Evolutionary conservation across 495 filamentous ascomycete genomes (phyloP), one percentile per base, ranked within the genome.

Genomic region (Penicillium malachiteum): DNA sequence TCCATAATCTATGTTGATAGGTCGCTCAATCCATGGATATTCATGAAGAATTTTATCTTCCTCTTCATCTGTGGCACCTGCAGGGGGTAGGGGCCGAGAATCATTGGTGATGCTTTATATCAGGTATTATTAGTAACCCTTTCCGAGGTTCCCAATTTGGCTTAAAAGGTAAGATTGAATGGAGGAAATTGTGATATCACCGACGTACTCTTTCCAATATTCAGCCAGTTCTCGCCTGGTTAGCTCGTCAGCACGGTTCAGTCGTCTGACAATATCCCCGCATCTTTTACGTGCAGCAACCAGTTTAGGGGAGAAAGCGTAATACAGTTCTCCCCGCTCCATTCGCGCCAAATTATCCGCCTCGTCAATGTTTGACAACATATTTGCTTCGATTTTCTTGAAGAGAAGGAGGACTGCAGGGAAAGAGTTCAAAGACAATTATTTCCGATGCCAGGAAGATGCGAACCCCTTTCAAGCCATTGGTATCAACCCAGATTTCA

Each of bases 1-100:
- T 2, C 91, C 91, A 57, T 94, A 92, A 66, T 95, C 91, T 3
- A 86, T 72, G 12, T 76, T 78, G 59, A 95, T 75, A 7, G 90
- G 89, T 0, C 82, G 70, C 54, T 90, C 85, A n/a, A 93, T 73
- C 78, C 80, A 91, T 4, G 89, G 81, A 11, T 88, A 34, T 82
- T 62, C 12, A 67, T 68, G 39, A 89, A 80, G 37, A 90, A 80
- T 5, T 83, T 77, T 13, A 38, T 49, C 47, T 33, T 49, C 47
- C 21, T 65, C 76, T 26, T 85, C 83, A 57, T 92, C 87, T 58
- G 82, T 80, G 38, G 77, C 79, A 0, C 76, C 74, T 12, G 57
- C 70, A 0, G 84, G 79, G 5, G 87, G 87, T 0, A 92, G 67
- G 38, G 88, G 85, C 5, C 78, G 41, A 26, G 41, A 16, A 26